A percentile compares a stretch with the other conserved stretches of the same genome.
phyloP scores from a whole-genome alignment of 139 green algal species.

The Pseudopediastrum boryanum region DNA sequence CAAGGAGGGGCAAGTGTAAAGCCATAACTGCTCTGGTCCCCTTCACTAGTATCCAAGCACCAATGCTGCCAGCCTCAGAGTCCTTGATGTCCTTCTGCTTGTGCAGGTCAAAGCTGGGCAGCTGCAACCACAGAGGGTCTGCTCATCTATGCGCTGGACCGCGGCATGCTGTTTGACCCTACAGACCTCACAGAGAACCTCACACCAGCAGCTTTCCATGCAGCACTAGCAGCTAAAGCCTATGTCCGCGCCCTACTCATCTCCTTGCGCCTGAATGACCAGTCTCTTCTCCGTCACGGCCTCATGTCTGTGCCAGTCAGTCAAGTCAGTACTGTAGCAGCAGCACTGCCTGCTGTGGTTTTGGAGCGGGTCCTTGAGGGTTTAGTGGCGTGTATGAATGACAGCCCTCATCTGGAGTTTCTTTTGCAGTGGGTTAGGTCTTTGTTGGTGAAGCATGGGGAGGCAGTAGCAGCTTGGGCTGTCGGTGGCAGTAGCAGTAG shows the following conservation, averaged over 20 bases:
- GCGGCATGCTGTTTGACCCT: slow-evolving; percentile 89
- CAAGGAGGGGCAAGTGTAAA: too few relatives aligned
- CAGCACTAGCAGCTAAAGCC: slow-evolving; percentile 48
- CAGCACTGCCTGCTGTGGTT: slow-evolving; percentile 62
- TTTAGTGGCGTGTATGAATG: slow-evolving; percentile 61
- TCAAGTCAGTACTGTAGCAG: slow-evolving; percentile 53
- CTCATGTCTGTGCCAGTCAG: slow-evolving; percentile 55
- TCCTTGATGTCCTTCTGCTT: too few relatives aligned
- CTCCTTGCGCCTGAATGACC: slow-evolving; percentile 79
- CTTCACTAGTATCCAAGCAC: too few relatives aligned
- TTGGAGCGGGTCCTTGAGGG: slow-evolving; percentile 56
- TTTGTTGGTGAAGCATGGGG: slow-evolving; percentile 62
- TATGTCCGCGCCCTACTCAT: slow-evolving; percentile 79
- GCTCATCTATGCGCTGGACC: slow-evolving; percentile 88
- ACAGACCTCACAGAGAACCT: slow-evolving; percentile 91
- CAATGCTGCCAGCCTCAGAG: too few relatives aligned
- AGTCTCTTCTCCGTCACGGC: slow-evolving; percentile 62
- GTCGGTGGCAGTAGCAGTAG: slow-evolving; percentile 18
- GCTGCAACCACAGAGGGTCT: slow-evolving; percentile 93
- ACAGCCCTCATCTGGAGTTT: slow-evolving; percentile 83
- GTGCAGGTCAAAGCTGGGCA: too few relatives aligned
- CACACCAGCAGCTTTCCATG: slow-evolving; percentile 74
- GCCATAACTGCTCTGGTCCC: too few relatives aligned
- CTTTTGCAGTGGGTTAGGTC: slow-evolving; percentile 73
- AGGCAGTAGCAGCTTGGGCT: slow-evolving; percentile 47